Base-by-base conservation (phyloP, 768 basidiomycete species). In the Mycena kentingensis region DNA sequence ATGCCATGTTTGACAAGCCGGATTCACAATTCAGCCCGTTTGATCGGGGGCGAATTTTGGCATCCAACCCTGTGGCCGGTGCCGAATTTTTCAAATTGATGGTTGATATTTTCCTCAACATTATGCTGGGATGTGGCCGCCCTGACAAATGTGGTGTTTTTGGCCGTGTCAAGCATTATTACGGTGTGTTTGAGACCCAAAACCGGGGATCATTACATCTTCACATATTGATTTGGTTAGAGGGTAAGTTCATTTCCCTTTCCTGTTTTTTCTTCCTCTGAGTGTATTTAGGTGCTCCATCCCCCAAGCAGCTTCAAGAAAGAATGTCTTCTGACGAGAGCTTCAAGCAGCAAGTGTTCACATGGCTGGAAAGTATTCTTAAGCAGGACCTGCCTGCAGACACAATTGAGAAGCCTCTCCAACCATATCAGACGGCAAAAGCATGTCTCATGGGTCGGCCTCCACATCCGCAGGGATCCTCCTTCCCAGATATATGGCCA, bases 31-130 rank as follows among this genome's bases (percentile, higher is more conserved):
- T 47, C 26, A 48, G 52, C 0, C 24, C 51, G 1, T 55, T 61
- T 34, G 47, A 53, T 28, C 48, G 59, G 0, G 48, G 49, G 1
- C 48, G 38, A 21, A 24, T 31, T 21, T 27, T 72, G 2, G 69
- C 68, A 0, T 22, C 31, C 0, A 67, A 73, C 47, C 72, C 69
- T 0, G 65, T 64, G 25, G 71, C 68, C 3, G 65, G 71, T 0
- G 70, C 71, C 0, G 60, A 66, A 37, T 74, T 71, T 45, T 74
- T 70, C 49, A 58, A 73, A 21, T 61, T 69, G 34, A 55, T 65
- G 32, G 63, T 73, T 4, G 36, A 52, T 0, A 50, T 58, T 0
- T 63, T 73, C 18, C 25, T 70, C 2, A 19, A 55, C 2, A 60
- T 31, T 0, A 48, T 75, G 0, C 53, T 72, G 15, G 53, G 60